Evolutionary conservation across 1,284 basidiomycete genomes (phyloP).

Genomic region (Irpex sp.): DNA sequence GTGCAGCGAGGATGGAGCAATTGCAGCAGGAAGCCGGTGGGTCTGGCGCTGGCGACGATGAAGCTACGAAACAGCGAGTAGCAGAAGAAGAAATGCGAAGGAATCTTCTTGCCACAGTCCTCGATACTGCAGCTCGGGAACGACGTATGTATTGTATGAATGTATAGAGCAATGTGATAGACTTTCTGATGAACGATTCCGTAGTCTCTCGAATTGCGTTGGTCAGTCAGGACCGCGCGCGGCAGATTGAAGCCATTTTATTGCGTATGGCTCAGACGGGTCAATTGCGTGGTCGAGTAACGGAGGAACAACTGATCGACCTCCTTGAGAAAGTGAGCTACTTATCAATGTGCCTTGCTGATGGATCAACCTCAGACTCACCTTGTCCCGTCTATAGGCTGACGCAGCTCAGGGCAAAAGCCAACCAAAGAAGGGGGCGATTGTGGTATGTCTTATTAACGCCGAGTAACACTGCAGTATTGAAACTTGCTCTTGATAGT

Average conservation of each 20-base stretch:
- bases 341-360: not conserved
- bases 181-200: not conserved
- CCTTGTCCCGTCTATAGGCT: constrained; percentile 39
- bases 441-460: constrained; percentile 50
- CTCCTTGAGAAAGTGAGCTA: constrained; percentile 84
- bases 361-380: constrained; percentile 1
- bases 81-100: constrained; percentile 75
- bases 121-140: constrained; percentile 87
- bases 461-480: not conserved
- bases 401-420: constrained; percentile 60
- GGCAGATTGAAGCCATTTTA: constrained; percentile 84
- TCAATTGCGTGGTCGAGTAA: constrained; percentile 84
- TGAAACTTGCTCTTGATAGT: constrained; percentile 37
- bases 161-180: constrained; percentile 1
- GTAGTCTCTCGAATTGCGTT: constrained; percentile 89
- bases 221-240: constrained; percentile 85
- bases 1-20: constrained; percentile 39
- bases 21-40: constrained; percentile 26
- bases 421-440: constrained; percentile 56
- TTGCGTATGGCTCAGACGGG: constrained; percentile 90
- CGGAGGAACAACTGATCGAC: constrained; percentile 87
- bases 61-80: constrained; percentile 55
- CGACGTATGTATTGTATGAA: constrained; percentile 69
- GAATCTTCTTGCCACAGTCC: constrained; percentile 83
- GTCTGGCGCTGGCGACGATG: constrained; percentile 37